Conservation (phyloP, 2,329 filamentous ascomycete species). For the Sarocladiaceae sp. region DNA sequence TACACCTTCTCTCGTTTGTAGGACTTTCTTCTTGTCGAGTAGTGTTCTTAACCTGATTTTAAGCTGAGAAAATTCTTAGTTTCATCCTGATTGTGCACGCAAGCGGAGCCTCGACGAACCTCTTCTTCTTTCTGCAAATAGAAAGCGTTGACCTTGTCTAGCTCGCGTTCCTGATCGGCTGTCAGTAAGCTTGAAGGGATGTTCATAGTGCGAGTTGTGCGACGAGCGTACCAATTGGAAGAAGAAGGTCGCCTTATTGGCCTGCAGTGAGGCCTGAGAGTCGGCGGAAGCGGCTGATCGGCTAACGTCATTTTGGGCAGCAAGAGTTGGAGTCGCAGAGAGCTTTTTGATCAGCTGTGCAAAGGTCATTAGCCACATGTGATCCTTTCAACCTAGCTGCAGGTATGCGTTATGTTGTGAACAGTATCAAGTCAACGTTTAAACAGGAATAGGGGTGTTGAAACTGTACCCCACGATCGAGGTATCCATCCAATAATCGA, state of each 20-base stretch:
- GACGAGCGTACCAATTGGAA: constrained; percentile 74
- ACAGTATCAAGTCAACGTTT: not conserved
- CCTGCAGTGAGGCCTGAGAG: constrained; percentile 85
- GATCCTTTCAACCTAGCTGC: not conserved
- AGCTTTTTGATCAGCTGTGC: constrained; percentile 94
- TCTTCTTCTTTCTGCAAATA: constrained; percentile 98
- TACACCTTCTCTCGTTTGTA: constrained; percentile 75
- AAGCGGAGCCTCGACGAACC: constrained; percentile 41
- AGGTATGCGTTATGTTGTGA: not conserved
- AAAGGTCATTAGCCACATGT: constrained; percentile 6
- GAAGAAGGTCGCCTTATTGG: constrained; percentile 98
- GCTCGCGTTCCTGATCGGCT: constrained; percentile 76
- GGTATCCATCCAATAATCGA: constrained; percentile 4
- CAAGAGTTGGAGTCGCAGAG: constrained; percentile 82
- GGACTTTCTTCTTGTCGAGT: constrained; percentile 88
- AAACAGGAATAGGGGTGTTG: not conserved
- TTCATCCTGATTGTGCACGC: not conserved
- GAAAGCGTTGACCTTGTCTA: constrained; percentile 97
- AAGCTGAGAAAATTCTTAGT: constrained; percentile 53
- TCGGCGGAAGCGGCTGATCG: constrained; percentile 51
- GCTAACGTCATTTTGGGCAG: constrained; percentile 64
- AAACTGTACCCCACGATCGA: constrained; percentile 3
- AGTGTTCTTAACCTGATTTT: constrained; percentile 89
- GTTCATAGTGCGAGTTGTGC: constrained; percentile 8
- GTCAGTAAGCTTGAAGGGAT: constrained; percentile 30